Percentiles rank a stretch among this genome's conserved stretches.
These are phyloP conservation scores for Paramecium octaurelia DNA, from an alignment of 73 alveolate species.

Conservation along the genomic window DNA sequence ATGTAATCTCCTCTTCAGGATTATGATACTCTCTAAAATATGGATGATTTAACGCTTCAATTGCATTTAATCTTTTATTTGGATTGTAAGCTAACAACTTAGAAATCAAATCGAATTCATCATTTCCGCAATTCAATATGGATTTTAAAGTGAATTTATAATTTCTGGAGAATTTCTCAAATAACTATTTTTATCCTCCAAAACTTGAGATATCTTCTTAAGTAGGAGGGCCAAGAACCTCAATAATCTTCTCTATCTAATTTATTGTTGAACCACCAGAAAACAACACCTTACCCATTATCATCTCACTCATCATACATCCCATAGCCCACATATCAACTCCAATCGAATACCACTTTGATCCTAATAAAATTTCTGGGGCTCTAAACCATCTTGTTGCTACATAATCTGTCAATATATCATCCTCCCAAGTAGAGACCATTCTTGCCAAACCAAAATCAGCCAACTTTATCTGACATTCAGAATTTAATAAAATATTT, in stretches of 20 bases:
- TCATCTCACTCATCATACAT: conserved; percentile 82
- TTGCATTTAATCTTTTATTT: conserved; percentile 74
- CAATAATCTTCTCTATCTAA: conserved; percentile 68
- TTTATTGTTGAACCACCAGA: conserved; percentile 78
- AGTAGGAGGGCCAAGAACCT: conserved; percentile 77
- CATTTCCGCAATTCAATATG: background rate
- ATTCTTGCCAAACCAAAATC: conserved; percentile 89
- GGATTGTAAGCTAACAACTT: conserved; percentile 76
- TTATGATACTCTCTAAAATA: conserved; percentile 41
- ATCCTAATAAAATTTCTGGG: conserved; percentile 75
- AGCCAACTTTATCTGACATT: conserved; percentile 82
- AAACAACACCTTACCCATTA: conserved; percentile 72
- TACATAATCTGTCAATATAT: conserved; percentile 79
- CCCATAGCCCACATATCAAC: conserved; percentile 88
- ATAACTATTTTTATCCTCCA: background rate
- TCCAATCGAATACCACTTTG: conserved; percentile 68
- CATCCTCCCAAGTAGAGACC: background rate
- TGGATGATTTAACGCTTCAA: conserved; percentile 40
- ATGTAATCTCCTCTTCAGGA: conserved; percentile 14
- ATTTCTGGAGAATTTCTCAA: background rate
- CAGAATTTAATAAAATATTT: conserved; percentile 77
- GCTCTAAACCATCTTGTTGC: conserved; percentile 92
- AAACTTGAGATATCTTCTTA: background rate
- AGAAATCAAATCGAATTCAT: background rate
- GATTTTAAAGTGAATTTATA: background rate